Evolutionary conservation across 2,329 filamentous ascomycete genomes (phyloP), one percentile per base, ranked within the genome.

Genomic region (Colletotrichum sp.): DNA sequence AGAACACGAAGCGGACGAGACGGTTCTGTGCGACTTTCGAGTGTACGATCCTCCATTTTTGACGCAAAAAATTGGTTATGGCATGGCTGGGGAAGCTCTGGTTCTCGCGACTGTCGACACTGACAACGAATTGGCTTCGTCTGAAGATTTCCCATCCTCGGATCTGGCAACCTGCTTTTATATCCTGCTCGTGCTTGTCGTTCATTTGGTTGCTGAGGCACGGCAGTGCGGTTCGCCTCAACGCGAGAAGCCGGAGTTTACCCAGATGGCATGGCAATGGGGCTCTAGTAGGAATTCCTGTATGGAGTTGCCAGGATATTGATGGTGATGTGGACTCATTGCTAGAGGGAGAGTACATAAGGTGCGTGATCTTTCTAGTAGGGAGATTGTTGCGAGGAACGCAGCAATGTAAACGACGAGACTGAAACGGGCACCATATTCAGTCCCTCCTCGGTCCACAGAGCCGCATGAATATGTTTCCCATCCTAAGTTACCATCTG

Each of bases 371-470:
- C 5, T n/a, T 12, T 13, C 43, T 21, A 1, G 6, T 13, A 3
- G 0, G 18, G 5, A 12, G 18, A n/a, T 48, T 21, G 0, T 13
- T 48, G 2, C 43, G 6, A 0, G 3, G 18, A 2, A n/a, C 10
- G 43, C 43, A 48, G 4, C n/a, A 21, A 48, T 7, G 39, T 12
- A 6, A 43, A 43, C 8, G 39, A 10, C 3, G 39, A n/a, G 16
- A n/a, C 18, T 1, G 39, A 43, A 1, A n/a, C 18, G 4, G 39
- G 18, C 39, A 43, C 8, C 8, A 43, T 43, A 43, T 5, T 10
- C 18, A 6, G 4, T n/a, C 18, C 18, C 39, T 6, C 18, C 9
- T 43, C 39, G 39, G 2, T 43, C 16, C 16, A 43, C 8, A 43
- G 8, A 43, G 2, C 1, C 4, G 39, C 18, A n/a, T 6, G 39